Evolutionary conservation across 768 basidiomycete genomes (phyloP), one percentile per base, ranked within the genome.

Genomic region (Lentinula sp.): DNA sequence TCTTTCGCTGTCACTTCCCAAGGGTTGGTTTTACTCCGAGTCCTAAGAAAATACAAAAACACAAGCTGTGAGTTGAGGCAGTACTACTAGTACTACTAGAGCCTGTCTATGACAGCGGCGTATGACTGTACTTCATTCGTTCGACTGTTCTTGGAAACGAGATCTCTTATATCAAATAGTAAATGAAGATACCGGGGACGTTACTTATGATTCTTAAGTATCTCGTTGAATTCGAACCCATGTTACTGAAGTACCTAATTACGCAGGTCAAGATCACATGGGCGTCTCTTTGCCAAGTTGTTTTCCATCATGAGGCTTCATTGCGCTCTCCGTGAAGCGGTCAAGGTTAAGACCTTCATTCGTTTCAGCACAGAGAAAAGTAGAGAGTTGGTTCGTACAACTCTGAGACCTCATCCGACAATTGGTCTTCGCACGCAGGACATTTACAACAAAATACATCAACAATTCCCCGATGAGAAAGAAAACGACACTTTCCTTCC

Each of bases 1-100:
- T 68, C 6, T 62, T 83, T 18, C 75, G 77, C 49, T 79, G 75
- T 58, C 84, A 86, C 70, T 85, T 86, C 68, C 84, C 85, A 39
- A 71, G 81, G 13, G 66, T 80, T 39, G 72, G 74, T 9, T 80
- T 74, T 59, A 70, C 70, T 10, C 66, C 76, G 28, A 28, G 28
- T 28, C 3, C 28, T 35, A 68, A 63, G 60, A 60, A 62, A 9
- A 63, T 53, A 8, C 37, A 21, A 39, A 42, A 39, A 40, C 60
- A 40, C 34, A 61, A 59, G 45, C 61, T 65, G n/a, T 66, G 21
- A 48, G n/a, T 48, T 3, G 18, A 0, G 37, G 5, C 37, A 13
- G 13, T 28, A 8, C 37, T 23, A n/a, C n/a, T n/a, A n/a, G n/a
- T 23, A 23, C 23, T 23, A 23, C 23, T 39, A 1, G 37, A 39